A percentile compares a stretch with the other conserved stretches of the same genome.
Conservation (phyloP, 192 early-diverging fungal genomes). For the Entomortierella parvispora region DNA sequence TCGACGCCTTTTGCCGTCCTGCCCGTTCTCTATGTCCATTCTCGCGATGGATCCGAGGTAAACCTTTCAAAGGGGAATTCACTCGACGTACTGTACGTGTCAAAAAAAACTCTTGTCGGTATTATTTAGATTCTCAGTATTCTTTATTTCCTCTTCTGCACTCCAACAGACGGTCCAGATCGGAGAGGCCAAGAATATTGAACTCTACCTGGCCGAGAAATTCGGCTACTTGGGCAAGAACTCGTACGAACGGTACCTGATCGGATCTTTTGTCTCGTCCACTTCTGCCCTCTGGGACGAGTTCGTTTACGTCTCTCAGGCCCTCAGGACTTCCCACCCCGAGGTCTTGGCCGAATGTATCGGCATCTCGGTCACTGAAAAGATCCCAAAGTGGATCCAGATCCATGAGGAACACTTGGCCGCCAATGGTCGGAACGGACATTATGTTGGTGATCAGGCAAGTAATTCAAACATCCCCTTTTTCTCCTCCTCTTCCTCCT, state of each 20-base stretch:
- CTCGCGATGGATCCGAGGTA: constrained; percentile 38
- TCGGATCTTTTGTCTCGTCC: constrained; percentile 19
- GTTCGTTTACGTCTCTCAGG: background rate
- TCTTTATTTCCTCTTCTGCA: background rate
- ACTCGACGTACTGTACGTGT: background rate
- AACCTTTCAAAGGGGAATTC: background rate
- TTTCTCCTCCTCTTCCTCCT: background rate
- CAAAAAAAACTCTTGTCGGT: background rate
- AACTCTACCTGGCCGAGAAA: constrained; percentile 18
- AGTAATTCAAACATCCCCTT: background rate
- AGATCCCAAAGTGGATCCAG: constrained; percentile 28
- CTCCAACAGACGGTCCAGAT: constrained; percentile 18
- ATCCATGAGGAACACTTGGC: constrained; percentile 41
- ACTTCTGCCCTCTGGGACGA: constrained; percentile 13
- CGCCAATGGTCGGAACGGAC: constrained; percentile 34
- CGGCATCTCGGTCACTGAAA: background rate
- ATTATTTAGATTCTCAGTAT: background rate
- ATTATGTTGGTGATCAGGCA: constrained; percentile 40
- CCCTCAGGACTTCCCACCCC: background rate
- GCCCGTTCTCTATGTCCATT: constrained; percentile 45
- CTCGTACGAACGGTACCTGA: constrained; percentile 14
- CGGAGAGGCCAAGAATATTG: constrained; percentile 29
- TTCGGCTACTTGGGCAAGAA: constrained; percentile 18
- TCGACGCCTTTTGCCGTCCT: constrained; percentile 39
- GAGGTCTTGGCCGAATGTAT: constrained; percentile 26